Evolutionary conservation across 2,329 filamentous ascomycete species (phyloP).

Genomic region (Alternaria triticina): DNA sequence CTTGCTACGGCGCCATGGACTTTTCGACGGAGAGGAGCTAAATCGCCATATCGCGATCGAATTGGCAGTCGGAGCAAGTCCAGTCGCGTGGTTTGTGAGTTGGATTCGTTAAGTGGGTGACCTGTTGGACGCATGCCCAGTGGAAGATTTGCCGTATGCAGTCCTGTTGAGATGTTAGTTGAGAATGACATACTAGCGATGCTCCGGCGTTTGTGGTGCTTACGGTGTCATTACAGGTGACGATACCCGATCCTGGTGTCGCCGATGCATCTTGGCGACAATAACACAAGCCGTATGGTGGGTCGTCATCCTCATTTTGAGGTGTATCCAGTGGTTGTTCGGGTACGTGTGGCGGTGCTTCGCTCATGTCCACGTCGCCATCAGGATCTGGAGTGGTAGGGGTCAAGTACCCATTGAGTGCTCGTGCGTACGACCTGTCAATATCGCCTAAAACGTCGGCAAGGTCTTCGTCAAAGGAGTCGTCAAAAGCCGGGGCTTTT

Average conservation of each 20-base stretch:
- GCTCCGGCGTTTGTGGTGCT: neutral
- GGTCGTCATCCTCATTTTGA: conserved; percentile 3
- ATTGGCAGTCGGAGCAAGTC: conserved; percentile 17
- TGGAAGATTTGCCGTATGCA: conserved; percentile 32
- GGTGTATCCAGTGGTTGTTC: neutral
- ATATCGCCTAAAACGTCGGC: neutral
- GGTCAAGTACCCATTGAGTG: conserved; percentile 11
- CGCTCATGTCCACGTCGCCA: conserved; percentile 22
- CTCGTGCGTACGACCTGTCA: neutral
- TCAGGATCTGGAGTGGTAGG: conserved; percentile 21
- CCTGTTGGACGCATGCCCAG: conserved; percentile 19
- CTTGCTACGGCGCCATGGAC: neutral
- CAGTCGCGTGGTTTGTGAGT: conserved; percentile 1
- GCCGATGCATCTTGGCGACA: conserved; percentile 26
- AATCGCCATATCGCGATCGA: neutral
- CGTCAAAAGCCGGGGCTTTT: neutral
- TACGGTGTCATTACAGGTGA: conserved; percentile 28
- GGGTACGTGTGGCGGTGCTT: neutral
- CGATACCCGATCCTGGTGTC: neutral
- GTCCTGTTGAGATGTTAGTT: conserved; percentile 11
- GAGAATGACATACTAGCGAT: neutral
- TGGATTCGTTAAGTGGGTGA: neutral
- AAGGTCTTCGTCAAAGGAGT: neutral
- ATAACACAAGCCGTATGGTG: conserved; percentile 22
- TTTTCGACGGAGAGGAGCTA: neutral